A percentile compares a stretch with the other conserved stretches of the same genome.
These are phyloP conservation scores for Proliferodiscus dingleyae DNA, from an alignment of 2,329 filamentous ascomycete genomes.

Conservation along the genomic window DNA sequence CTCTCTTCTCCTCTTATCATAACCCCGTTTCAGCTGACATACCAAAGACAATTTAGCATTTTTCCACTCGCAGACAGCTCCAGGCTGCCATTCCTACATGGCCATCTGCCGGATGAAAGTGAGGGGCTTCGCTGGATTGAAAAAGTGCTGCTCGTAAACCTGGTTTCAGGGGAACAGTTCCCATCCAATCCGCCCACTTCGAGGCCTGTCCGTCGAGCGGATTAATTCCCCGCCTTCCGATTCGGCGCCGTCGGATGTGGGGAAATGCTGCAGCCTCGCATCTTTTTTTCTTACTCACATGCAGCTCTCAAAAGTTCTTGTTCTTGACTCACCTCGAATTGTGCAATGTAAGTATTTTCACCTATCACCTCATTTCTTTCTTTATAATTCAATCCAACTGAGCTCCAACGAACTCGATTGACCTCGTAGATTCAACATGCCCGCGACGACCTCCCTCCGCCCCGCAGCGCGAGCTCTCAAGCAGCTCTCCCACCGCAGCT, in stretches of 20 bases:
- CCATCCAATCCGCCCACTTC: too few relatives aligned
- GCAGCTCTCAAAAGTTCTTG: slow-evolving; percentile 6
- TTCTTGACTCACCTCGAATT: slow-evolving; percentile 1
- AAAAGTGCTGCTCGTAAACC: too few relatives aligned
- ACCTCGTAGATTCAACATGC: slow-evolving; percentile 13
- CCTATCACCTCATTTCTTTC: neutral
- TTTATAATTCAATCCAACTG: slow-evolving; percentile 10
- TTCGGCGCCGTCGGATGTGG: slow-evolving; percentile 5
- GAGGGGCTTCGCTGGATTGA: too few relatives aligned
- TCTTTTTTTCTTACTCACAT: slow-evolving; percentile 7
- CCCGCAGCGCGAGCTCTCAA: slow-evolving; percentile 23
- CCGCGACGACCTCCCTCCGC: slow-evolving; percentile 18
- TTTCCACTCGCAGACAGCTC: too few relatives aligned
- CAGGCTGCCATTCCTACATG: too few relatives aligned
- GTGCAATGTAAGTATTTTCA: neutral
- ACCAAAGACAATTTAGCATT: too few relatives aligned
- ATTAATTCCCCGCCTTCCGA: neutral
- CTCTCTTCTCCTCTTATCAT: too few relatives aligned
- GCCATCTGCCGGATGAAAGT: too few relatives aligned
- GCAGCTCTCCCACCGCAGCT: slow-evolving; percentile 18
- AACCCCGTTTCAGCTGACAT: too few relatives aligned
- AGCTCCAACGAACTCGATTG: slow-evolving; percentile 14
- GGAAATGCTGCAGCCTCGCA: slow-evolving; percentile 9
- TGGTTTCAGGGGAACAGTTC: too few relatives aligned
- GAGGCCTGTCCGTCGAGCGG: neutral